These are phyloP conservation scores for Bruguiera sexangula DNA, from an alignment of 345 rosid species.

Conservation along the genomic window DNA sequence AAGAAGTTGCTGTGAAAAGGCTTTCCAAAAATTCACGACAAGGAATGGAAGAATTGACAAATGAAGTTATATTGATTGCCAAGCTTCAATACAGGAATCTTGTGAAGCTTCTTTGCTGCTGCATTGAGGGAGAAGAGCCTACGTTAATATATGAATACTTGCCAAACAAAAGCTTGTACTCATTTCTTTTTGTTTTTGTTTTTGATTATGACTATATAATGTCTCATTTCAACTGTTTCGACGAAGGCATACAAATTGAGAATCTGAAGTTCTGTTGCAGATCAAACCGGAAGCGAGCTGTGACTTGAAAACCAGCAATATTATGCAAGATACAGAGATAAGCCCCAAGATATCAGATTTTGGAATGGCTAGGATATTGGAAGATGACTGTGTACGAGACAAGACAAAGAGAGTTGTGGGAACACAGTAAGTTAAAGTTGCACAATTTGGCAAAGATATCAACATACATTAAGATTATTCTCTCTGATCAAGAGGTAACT, in stretches of 20 bases:
- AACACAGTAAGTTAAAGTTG: constrained; percentile 50
- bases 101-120: constrained; percentile 60
- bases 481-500: no score
- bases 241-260: not conserved
- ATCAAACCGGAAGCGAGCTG: constrained; percentile 28
- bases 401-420: constrained; percentile 56
- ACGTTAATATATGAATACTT: constrained; percentile 81
- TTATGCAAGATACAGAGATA: constrained; percentile 48
- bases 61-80: constrained; percentile 60
- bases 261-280: constrained; percentile 20
- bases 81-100: constrained; percentile 73
- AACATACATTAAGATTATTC: not conserved
- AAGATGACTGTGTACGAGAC: constrained; percentile 50
- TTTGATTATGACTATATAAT: not conserved
- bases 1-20: constrained; percentile 72
- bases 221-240: not conserved
- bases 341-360: constrained; percentile 68
- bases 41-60: constrained; percentile 66
- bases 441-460: not conserved
- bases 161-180: constrained; percentile 70
- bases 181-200: constrained; percentile 58
- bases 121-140: constrained; percentile 53
- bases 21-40: constrained; percentile 57
- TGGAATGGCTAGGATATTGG: constrained; percentile 61
- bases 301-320: constrained; percentile 66